A percentile compares a stretch with the other conserved stretches of the same genome.
Evolutionary conservation across 2,329 filamentous ascomycete genomes (phyloP).

Genomic region (Hortaea sp.): DNA sequence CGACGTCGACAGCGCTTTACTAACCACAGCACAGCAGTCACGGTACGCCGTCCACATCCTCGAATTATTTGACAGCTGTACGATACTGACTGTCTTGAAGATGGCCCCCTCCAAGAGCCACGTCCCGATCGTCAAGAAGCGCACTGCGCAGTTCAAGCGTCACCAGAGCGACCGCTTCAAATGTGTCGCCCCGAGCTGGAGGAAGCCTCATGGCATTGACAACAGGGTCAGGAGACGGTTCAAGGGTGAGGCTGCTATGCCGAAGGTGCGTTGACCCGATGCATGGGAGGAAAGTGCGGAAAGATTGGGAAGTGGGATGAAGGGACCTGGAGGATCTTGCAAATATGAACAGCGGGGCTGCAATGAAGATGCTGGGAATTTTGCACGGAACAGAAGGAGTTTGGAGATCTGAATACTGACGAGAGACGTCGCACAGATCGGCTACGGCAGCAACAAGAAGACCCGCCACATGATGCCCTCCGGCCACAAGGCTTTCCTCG

Average conservation of each 20-base stretch:
- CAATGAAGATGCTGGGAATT: not conserved
- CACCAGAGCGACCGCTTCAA: conserved; percentile 98
- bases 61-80: not conserved
- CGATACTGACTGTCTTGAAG: not conserved
- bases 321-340: not conserved
- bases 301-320: not conserved
- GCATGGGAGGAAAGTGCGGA: conserved; percentile 3
- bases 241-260: conserved; percentile 92
- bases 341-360: too few species aligned
- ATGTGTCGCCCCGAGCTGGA: conserved; percentile 82
- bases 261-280: conserved; percentile 64
- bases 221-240: conserved; percentile 95
- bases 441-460: conserved; percentile 99
- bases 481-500: conserved; percentile 99
- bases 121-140: conserved; percentile 99
- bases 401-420: not conserved
- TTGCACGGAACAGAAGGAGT: not conserved
- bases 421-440: conserved; percentile 56
- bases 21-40: not conserved
- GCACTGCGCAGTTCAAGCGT: conserved; percentile 92
- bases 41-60: not conserved
- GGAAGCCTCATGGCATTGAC: conserved; percentile 99
- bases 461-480: conserved; percentile 98
- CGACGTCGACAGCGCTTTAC: not conserved
- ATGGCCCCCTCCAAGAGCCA: conserved; percentile 79